Evolutionary conservation across 495 filamentous ascomycete species (phyloP).

Genomic region (Penicillium fimorum): DNA sequence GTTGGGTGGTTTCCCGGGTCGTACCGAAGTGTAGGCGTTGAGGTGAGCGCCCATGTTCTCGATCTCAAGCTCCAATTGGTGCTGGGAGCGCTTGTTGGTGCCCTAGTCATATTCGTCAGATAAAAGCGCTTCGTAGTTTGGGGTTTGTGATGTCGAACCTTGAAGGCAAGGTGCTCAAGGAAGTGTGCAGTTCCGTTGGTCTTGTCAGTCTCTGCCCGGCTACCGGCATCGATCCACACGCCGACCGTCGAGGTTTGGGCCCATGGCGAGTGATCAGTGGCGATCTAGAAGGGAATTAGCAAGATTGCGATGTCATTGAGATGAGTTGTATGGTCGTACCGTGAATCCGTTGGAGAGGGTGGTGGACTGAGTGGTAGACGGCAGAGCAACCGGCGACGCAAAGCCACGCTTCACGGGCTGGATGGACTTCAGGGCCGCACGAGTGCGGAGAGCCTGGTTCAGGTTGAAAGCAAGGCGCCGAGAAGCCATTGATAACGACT

Average conservation of each 20-base stretch:
- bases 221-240: slow-evolving; percentile 99
- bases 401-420: slow-evolving; percentile 76
- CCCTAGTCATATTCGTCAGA: slow-evolving; percentile 56
- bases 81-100: slow-evolving; percentile 86
- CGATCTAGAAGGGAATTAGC: slow-evolving; percentile 66
- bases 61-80: slow-evolving; percentile 97
- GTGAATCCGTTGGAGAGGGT: slow-evolving; percentile 97
- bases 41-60: slow-evolving; percentile 99
- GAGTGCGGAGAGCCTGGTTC: slow-evolving; percentile 79
- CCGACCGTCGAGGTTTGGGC: slow-evolving; percentile 98
- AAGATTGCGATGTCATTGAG: slow-evolving; percentile 31
- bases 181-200: slow-evolving; percentile 99
- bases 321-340: slow-evolving; percentile 52
- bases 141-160: slow-evolving; percentile 53
- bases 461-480: slow-evolving; percentile 88
- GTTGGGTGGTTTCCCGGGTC: slow-evolving; percentile 36
- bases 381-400: slow-evolving; percentile 73
- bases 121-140: slow-evolving; percentile 16
- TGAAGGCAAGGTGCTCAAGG: slow-evolving; percentile 99
- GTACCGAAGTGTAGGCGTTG: slow-evolving; percentile 98
- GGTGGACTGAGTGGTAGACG: slow-evolving; percentile 84
- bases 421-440: slow-evolving; percentile 69
- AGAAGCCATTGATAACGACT: slow-evolving; percentile 74
- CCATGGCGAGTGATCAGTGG: slow-evolving; percentile 96
- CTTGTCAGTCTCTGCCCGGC: slow-evolving; percentile 95